Evolutionary conservation across 805 yeast species (phyloP), one percentile per base, ranked within the genome.

Genomic region (Tetrapisispora iriomotensis): DNA sequence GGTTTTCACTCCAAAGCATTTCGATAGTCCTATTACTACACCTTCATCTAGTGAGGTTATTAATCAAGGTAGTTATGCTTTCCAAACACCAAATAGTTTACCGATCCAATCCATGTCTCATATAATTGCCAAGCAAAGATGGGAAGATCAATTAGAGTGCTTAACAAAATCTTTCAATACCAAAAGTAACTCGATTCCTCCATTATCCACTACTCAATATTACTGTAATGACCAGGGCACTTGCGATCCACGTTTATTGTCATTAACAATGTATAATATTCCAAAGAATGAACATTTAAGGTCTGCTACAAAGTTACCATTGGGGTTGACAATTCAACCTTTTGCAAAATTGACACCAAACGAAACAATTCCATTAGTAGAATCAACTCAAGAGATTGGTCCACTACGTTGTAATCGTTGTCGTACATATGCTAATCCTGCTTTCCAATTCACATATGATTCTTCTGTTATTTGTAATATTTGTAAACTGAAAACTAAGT

Each of bases 321-420:
- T 90, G 27, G 90, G 94, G 0, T 63, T 88, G 41, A 68, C 84
- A 3, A 61, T 85, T 22, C 73, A 84, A 37, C 96, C 97, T 3
- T 85, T 90, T 66, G 94, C 95, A 0, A 78, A 77, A n/a, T 49
- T 59, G 13, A 61, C 65, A 25, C 56, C 61, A 6, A 79, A 71
- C 14, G 74, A 72, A 2, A 61, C 61, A 0, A 73, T 86, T 2
- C 41, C 44, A n/a, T 29, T 38, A 14, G 78, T 48, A 9, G 45
- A 27, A 17, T 12, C 36, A 7, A 22, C 25, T 6, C 9, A 35
- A 21, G 39, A 41, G 8, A 30, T 72, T 75, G 62, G 60, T 68
- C 9, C 95, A 0, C 79, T 92, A 23, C 72, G 97, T 47, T 90
- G 97, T 61, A 73, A 76, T 46, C 78, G 96, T 44, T 90, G 97